phyloP scores from a whole-genome alignment of 257 asterid species.

The Petrea volubilis region DNA sequence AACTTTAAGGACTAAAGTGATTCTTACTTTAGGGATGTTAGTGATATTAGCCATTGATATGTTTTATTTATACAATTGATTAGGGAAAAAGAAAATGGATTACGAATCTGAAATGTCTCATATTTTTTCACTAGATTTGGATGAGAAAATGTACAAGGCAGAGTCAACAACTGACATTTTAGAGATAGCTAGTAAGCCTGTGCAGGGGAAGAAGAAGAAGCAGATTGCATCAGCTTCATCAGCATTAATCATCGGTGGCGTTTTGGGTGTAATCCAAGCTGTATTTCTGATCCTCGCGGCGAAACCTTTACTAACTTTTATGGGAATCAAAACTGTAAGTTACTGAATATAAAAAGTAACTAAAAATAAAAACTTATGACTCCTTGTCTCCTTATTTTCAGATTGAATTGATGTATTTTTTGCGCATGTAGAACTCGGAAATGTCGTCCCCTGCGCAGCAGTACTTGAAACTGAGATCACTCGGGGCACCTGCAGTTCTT shows the following conservation, averaged over 20 bases:
- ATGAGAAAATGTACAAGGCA: constrained; percentile 31
- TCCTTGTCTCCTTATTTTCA: background rate
- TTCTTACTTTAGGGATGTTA: no score
- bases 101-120: background rate
- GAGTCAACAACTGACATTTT: constrained; percentile 26
- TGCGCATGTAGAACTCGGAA: constrained; percentile 43
- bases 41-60: no score
- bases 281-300: constrained; percentile 52
- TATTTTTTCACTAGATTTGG: constrained; percentile 24
- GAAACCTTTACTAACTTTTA: constrained; percentile 62
- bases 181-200: constrained; percentile 32
- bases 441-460: constrained; percentile 62
- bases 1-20: no score
- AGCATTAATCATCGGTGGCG: constrained; percentile 58
- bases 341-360: background rate
- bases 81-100: no score
- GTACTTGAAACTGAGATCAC: constrained; percentile 65
- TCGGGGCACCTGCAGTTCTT: constrained; percentile 83
- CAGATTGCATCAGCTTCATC: constrained; percentile 76
- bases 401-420: background rate
- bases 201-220: constrained; percentile 49
- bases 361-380: background rate
- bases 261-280: constrained; percentile 74
- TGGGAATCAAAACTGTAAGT: constrained; percentile 75
- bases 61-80: no score